Conservation (phyloP, 1,139 yeast species). For the Geotrichum cucujoidarum region DNA sequence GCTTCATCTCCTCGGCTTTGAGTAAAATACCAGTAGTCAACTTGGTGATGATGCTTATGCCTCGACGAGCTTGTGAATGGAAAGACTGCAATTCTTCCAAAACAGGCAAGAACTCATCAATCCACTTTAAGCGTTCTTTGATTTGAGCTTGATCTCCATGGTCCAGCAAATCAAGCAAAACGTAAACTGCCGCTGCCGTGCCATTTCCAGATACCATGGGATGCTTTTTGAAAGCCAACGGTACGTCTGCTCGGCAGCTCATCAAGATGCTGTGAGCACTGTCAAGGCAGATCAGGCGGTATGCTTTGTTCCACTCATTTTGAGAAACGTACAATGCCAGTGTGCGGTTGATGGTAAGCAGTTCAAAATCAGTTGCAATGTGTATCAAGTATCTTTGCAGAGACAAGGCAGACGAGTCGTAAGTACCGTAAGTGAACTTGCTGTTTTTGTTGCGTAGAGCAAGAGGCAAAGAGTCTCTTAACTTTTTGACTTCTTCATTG, state of each 20-base stretch:
- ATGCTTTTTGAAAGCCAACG: conserved; percentile 19
- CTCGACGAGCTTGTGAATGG: conserved; percentile 19
- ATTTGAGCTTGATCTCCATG: conserved; percentile 9
- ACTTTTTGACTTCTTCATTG: conserved; percentile 8
- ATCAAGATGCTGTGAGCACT: conserved; percentile 14
- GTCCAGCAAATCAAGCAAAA: conserved; percentile 19
- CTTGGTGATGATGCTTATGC: conserved; percentile 17
- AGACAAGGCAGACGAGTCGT: conserved; percentile 7
- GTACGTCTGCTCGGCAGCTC: conserved; percentile 7
- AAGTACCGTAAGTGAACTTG: conserved; percentile 14
- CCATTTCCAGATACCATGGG: conserved; percentile 20
- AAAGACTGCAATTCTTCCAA: conserved; percentile 14
- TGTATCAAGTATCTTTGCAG: conserved; percentile 18
- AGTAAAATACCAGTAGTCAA: conserved; percentile 14
- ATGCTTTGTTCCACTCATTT: conserved; percentile 16
- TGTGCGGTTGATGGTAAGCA: conserved; percentile 17
- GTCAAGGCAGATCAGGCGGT: conserved; percentile 13
- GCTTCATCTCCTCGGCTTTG: conserved; percentile 5
- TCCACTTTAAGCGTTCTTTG: conserved; percentile 15
- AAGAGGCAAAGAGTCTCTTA: conserved; percentile 6
- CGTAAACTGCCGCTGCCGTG: conserved; percentile 20
- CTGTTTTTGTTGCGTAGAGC: background rate
- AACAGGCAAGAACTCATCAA: conserved; percentile 14
- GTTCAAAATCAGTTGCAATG: conserved; percentile 17
- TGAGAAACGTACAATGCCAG: conserved; percentile 18